Conservation (phyloP, 495 filamentous ascomycete species). For the Aspergillus heteromorphus region DNA sequence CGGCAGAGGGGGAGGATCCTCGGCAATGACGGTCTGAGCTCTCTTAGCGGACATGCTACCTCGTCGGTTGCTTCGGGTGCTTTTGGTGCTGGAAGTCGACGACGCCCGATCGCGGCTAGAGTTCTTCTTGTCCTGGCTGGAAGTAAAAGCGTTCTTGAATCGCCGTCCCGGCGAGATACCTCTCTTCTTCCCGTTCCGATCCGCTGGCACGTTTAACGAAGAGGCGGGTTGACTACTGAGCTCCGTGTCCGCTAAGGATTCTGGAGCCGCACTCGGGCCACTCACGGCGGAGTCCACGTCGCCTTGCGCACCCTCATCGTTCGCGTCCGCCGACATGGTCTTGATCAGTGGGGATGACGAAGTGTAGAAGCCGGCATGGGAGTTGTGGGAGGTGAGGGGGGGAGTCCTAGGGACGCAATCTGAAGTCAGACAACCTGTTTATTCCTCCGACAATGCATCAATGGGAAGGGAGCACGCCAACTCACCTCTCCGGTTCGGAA, state of each 20-base stretch:
- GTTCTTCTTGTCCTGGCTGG: slow-evolving; percentile 34
- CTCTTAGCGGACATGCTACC: slow-evolving; percentile 38
- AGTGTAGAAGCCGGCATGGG: slow-evolving; percentile 75
- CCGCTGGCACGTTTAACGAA: slow-evolving; percentile 28
- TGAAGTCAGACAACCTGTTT: slow-evolving; percentile 18
- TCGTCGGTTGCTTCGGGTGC: slow-evolving; percentile 29
- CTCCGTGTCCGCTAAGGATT: slow-evolving; percentile 21
- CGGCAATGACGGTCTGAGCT: slow-evolving; percentile 20
- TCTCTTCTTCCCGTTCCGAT: slow-evolving; percentile 30
- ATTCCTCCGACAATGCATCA: slow-evolving; percentile 6
- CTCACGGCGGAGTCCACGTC: slow-evolving; percentile 30
- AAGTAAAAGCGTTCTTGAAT: slow-evolving; percentile 41
- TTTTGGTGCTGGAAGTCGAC: slow-evolving; percentile 26
- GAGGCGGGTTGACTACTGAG: slow-evolving; percentile 19
- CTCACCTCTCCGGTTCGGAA: slow-evolving; percentile 66
- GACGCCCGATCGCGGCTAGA: slow-evolving; percentile 38
- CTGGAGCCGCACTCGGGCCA: slow-evolving; percentile 22
- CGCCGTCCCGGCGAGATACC: slow-evolving; percentile 40
- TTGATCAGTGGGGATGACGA: slow-evolving; percentile 76
- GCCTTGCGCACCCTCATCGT: slow-evolving; percentile 18
- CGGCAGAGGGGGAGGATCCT: slow-evolving; percentile 29
- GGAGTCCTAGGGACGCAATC: slow-evolving; percentile 39
- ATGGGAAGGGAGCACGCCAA: slow-evolving; percentile 12
- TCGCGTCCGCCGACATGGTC: slow-evolving; percentile 42
- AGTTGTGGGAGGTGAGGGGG: slow-evolving; percentile 65